phyloP scores from a whole-genome alignment of 768 basidiomycete genomes.

The Gelatoporia subvermispora region DNA sequence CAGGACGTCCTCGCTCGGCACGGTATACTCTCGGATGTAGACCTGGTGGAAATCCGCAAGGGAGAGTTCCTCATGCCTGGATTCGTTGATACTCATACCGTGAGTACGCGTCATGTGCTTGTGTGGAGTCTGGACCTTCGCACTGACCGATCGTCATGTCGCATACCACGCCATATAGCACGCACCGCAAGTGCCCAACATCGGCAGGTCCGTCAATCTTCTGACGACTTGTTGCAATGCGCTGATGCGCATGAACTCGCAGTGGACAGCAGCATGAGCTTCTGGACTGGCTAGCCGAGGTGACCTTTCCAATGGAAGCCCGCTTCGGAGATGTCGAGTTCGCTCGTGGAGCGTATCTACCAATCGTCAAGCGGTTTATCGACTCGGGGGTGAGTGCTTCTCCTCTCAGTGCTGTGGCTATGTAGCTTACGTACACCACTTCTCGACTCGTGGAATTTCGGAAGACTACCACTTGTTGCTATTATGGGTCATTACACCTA shows the following conservation, averaged over 20 bases:
- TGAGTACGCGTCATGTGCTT: slow-evolving; percentile 32
- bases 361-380: slow-evolving; percentile 68
- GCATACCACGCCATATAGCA: slow-evolving; percentile 40
- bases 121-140: not conserved
- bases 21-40: slow-evolving; percentile 35
- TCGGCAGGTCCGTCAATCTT: slow-evolving; percentile 44
- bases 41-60: slow-evolving; percentile 33
- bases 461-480: slow-evolving; percentile 92
- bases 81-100: slow-evolving; percentile 89
- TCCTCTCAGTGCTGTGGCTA: not conserved
- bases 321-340: slow-evolving; percentile 67
- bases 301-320: slow-evolving; percentile 87
- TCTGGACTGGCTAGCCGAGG: slow-evolving; percentile 78
- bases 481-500: slow-evolving; percentile 80
- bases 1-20: slow-evolving; percentile 47
- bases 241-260: slow-evolving; percentile 1
- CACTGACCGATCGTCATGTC: not conserved
- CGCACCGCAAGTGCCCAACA: slow-evolving; percentile 75
- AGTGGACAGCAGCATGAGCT: slow-evolving; percentile 86
- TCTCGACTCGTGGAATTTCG: too few relatives aligned
- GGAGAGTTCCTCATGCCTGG: slow-evolving; percentile 79
- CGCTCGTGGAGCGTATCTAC: slow-evolving; percentile 62
- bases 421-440: not conserved
- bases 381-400: slow-evolving; percentile 62
- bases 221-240: not conserved